A percentile compares a stretch with the other conserved stretches of the same genome.
phyloP scores from a whole-genome alignment of 2,329 filamentous ascomycete genomes.

The Hymenoscyphus fraxineus region DNA sequence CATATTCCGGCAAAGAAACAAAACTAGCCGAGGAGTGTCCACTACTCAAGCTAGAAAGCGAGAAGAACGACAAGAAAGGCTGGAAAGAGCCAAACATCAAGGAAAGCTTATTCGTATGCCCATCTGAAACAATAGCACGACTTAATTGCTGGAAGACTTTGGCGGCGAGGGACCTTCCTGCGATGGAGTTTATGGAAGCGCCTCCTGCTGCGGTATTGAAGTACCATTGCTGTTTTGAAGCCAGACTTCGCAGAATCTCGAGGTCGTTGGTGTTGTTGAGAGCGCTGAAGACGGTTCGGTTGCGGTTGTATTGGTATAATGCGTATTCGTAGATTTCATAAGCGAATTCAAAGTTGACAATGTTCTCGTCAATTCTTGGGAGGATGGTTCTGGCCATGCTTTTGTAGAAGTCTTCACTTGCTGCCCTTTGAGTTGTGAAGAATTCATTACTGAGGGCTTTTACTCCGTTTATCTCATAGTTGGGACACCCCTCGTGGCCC shows the following conservation, averaged over 20 bases:
- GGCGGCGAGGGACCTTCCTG: conserved; percentile 50
- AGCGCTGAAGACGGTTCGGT: conserved; percentile 39
- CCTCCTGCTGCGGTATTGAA: conserved; percentile 58
- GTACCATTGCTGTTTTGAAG: conserved; percentile 62
- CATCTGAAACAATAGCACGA: conserved; percentile 40
- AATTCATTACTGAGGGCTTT: conserved; percentile 10
- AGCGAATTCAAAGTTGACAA: conserved; percentile 40
- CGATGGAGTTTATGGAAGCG: conserved; percentile 44
- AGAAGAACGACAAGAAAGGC: conserved; percentile 54
- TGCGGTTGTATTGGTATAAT: conserved; percentile 51
- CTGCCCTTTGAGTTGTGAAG: conserved; percentile 11
- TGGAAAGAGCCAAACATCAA: conserved; percentile 53
- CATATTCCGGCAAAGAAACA: conserved; percentile 58
- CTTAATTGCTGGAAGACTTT: conserved; percentile 43
- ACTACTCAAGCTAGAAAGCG: conserved; percentile 42
- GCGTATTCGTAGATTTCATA: conserved; percentile 59
- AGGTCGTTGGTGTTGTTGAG: conserved; percentile 45
- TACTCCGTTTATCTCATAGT: conserved; percentile 19
- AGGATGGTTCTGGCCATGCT: conserved; percentile 25
- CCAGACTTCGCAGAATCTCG: conserved; percentile 56
- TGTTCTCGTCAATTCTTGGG: conserved; percentile 11
- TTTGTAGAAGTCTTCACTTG: conserved; percentile 24
- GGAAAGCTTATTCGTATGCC: conserved; percentile 45
- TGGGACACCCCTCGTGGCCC: conserved; percentile 26
- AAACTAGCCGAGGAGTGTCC: conserved; percentile 46